Evolutionary conservation across 176 grass and related monocot genomes (phyloP).

Genomic region (Hordeum marinum): DNA sequence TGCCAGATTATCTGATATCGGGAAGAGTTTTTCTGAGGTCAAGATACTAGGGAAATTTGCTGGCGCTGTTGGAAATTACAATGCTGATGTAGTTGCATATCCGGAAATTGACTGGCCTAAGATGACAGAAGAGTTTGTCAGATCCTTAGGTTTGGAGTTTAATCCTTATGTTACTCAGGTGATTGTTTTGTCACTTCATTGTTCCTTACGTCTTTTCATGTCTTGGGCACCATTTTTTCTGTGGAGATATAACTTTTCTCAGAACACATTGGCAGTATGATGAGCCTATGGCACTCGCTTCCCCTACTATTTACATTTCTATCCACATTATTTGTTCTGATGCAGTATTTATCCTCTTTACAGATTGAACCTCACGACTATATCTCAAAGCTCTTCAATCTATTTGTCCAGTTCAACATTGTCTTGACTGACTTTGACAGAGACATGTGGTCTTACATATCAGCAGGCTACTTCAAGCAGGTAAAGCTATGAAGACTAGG

Average conservation of each 20-base stretch:
- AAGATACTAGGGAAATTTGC: slow-evolving; percentile 82
- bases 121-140: slow-evolving; percentile 77
- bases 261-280: background rate
- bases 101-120: slow-evolving; percentile 79
- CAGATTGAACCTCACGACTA: slow-evolving; percentile 98
- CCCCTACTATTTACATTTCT: background rate
- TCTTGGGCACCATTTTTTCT: background rate
- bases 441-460: slow-evolving; percentile 96
- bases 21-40: slow-evolving; percentile 52
- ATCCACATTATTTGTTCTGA: slow-evolving; percentile 20
- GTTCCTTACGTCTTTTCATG: background rate
- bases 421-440: slow-evolving; percentile 83
- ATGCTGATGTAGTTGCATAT: slow-evolving; percentile 86
- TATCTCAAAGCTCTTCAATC: slow-evolving; percentile 91
- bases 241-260: background rate
- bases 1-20: slow-evolving; percentile 59
- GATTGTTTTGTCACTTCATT: background rate
- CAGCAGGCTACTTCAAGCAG: slow-evolving; percentile 94
- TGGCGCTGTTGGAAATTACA: slow-evolving; percentile 98
- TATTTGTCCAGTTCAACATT: slow-evolving; percentile 84
- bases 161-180: slow-evolving; percentile 97
- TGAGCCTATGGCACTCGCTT: background rate
- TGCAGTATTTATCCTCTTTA: slow-evolving; percentile 21
- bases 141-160: slow-evolving; percentile 77
- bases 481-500: slow-evolving; percentile 27